Conservation (phyloP, 306 rosid species). For the Sindora glabra region DNA sequence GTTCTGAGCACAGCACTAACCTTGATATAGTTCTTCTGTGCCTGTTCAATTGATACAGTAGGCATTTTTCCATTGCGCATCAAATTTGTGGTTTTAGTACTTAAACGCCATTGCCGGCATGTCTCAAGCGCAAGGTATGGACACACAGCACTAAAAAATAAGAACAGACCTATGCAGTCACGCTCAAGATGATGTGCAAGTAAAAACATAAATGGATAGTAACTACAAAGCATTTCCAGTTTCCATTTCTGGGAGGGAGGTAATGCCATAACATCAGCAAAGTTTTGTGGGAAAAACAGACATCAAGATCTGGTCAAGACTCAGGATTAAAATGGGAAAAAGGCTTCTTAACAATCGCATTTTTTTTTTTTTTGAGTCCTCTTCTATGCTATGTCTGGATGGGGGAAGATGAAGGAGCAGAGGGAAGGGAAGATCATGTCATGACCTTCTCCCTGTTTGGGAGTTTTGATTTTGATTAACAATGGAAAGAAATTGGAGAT, state of each 20-base stretch:
- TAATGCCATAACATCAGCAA: constrained; percentile 6
- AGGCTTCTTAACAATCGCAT: neutral
- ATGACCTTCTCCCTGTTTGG: too few species aligned
- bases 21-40: constrained; percentile 95
- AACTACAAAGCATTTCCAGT: neutral
- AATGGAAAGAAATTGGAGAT: too few species aligned
- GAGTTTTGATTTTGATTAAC: too few species aligned
- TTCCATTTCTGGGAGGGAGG: constrained; percentile 10
- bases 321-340: constrained; percentile 10
- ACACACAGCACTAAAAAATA: constrained; percentile 70
- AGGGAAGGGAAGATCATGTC: neutral
- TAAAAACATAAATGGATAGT: neutral
- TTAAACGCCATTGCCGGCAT: constrained; percentile 98
- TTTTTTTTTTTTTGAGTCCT: too few species aligned
- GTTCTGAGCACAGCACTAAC: constrained; percentile 31
- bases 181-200: neutral
- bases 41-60: constrained; percentile 93
- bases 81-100: constrained; percentile 82
- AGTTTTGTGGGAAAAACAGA: constrained; percentile 1
- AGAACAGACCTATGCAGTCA: constrained; percentile 10
- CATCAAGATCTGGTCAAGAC: neutral
- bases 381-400: neutral
- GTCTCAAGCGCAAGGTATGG: constrained; percentile 98
- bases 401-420: neutral
- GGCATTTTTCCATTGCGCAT: constrained; percentile 99